Base-by-base conservation (phyloP, 768 basidiomycete species). In the Mycena vulgaris region DNA sequence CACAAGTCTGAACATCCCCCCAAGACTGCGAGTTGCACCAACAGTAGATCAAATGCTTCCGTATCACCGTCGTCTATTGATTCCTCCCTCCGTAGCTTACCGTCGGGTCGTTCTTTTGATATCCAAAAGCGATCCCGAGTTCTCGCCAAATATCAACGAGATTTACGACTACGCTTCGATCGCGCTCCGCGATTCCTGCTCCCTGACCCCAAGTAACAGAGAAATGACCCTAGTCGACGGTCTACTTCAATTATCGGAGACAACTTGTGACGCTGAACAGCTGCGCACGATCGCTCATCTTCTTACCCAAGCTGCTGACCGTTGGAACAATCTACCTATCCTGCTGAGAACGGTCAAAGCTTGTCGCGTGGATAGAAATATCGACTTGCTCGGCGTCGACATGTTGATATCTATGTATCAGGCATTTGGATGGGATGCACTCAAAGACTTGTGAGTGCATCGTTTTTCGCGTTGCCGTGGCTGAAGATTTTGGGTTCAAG, bases 131-230 rank as follows among this genome's bases (percentile, higher is more conserved):
- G 56, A 39, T 28, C 17, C 5, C 23, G 25, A 17, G 2, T 57
- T 40, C 25, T 27, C 56, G 1, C 56, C 56, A 3, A 19, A 57
- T 28, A 57, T 57, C 39, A 28, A 28, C 5, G 37, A 40, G 19
- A 57, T 57, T 40, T 57, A 39, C 39, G 56, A 57, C 56, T 57
- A 57, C 37, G 56, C 56, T 27, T 39, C 39, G 14, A 16, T 27
- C 56, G 21, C 39, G 6, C 56, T 57, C 17, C 56, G 16, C n/a
- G 17, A 40, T 25, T 57, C 56, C 28, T 7, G 4, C 9, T 40
- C 56, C 19, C 37, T 28, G 9, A 40, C 39, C 16, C 56, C 56
- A 11, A 37, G 23, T 17, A 25, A 17, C 37, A 16, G 25, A 42
- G 56, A 57, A 19, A 39, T 57, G 56, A 39, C 13, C 27, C 39